Conservation (phyloP, 1,284 basidiomycete species). For the Cutaneotrichosporon cavernicola region DNA sequence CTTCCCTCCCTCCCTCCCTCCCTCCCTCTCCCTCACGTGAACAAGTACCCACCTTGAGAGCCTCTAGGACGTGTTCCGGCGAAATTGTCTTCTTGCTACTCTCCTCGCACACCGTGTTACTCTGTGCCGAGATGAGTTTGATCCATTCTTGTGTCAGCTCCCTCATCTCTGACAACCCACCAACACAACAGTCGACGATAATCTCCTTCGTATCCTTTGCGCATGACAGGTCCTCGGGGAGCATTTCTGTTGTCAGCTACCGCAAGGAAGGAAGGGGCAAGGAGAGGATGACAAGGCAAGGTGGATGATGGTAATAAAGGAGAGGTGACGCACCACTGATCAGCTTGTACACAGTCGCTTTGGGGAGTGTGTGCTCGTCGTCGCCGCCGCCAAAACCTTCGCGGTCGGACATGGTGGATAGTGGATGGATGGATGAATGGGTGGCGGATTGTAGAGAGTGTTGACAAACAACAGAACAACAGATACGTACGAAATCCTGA, state of each 20-base stretch:
- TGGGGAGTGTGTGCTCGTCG: slow-evolving; percentile 91
- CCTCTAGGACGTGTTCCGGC: slow-evolving; percentile 92
- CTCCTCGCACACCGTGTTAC: slow-evolving; percentile 96
- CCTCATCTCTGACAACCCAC: slow-evolving; percentile 56
- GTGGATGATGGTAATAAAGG: background rate
- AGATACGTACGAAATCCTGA: background rate
- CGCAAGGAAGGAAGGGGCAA: no score
- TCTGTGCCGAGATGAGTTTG: slow-evolving; percentile 93
- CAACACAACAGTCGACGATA: slow-evolving; percentile 97
- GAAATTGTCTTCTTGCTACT: slow-evolving; percentile 99
- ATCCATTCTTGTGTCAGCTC: slow-evolving; percentile 76
- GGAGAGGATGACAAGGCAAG: background rate
- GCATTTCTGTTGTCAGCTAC: slow-evolving; percentile 65
- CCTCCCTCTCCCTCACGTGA: background rate
- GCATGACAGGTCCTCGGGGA: slow-evolving; percentile 85
- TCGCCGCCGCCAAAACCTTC: slow-evolving; percentile 58
- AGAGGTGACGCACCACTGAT: slow-evolving; percentile 68
- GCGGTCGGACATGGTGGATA: slow-evolving; percentile 44
- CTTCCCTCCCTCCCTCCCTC: no score
- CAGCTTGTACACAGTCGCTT: slow-evolving; percentile 97
- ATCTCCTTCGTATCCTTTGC: slow-evolving; percentile 95
- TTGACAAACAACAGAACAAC: background rate
- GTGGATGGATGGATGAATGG: slow-evolving; percentile 2
- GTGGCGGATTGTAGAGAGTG: background rate
- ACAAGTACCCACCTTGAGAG: slow-evolving; percentile 69